Evolutionary conservation across 176 grass and related monocot species (phyloP).

Genomic region (Metroxylon sagu): DNA sequence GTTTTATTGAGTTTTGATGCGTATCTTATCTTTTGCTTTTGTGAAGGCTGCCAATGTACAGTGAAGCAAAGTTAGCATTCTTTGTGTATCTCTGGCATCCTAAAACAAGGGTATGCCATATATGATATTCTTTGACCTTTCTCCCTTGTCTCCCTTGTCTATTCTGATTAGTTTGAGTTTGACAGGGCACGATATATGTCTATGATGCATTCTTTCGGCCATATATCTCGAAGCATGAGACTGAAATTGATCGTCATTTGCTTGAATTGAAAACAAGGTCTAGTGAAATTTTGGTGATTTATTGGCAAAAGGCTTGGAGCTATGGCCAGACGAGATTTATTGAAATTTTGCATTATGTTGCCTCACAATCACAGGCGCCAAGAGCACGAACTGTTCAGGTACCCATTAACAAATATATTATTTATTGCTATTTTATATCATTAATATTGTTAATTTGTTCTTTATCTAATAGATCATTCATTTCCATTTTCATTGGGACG

Average conservation of each 20-base stretch:
- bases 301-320: constrained; percentile 17
- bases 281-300: constrained; percentile 26
- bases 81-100: constrained; percentile 67
- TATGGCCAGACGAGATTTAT: constrained; percentile 27
- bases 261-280: constrained; percentile 40
- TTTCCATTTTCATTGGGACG: no score
- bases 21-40: background rate
- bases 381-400: constrained; percentile 21
- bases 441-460: no score
- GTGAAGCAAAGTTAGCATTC: constrained; percentile 54
- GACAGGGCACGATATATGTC: constrained; percentile 45
- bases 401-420: background rate
- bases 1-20: constrained; percentile 12
- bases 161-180: background rate
- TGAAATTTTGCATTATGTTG: constrained; percentile 21
- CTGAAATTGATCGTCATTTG: constrained; percentile 46
- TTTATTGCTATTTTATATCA: no score
- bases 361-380: constrained; percentile 13
- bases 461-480: no score
- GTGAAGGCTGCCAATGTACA: constrained; percentile 69
- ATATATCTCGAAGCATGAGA: constrained; percentile 46
- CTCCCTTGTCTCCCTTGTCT: background rate
- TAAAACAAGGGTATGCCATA: constrained; percentile 36
- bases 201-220: constrained; percentile 49
- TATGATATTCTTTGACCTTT: background rate